These are phyloP conservation scores for Aspergillus bertholletiae DNA, from an alignment of 495 filamentous ascomycete genomes.

Conservation along the genomic window DNA sequence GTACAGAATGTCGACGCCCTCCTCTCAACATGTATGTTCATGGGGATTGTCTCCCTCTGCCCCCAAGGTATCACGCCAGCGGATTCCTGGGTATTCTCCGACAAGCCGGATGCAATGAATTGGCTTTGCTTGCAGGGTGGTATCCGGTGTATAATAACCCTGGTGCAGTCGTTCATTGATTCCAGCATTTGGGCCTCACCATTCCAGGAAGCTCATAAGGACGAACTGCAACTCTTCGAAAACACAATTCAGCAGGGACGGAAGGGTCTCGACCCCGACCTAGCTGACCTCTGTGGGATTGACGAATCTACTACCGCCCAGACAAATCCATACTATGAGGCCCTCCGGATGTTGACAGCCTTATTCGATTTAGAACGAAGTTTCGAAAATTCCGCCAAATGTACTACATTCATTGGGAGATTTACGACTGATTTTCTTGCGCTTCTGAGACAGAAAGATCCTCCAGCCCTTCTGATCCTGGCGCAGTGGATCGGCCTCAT, in stretches of 20 bases:
- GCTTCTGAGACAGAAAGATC: slow-evolving; percentile 28
- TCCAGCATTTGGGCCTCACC: slow-evolving; percentile 33
- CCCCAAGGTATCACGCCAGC: slow-evolving; percentile 29
- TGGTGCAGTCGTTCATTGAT: slow-evolving; percentile 25
- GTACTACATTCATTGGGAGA: slow-evolving; percentile 30
- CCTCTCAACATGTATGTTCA: slow-evolving; percentile 37
- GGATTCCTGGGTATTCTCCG: slow-evolving; percentile 42
- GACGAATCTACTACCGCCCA: slow-evolving; percentile 29
- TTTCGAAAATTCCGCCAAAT: slow-evolving; percentile 18
- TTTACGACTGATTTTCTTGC: slow-evolving; percentile 29
- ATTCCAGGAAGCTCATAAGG: slow-evolving; percentile 25
- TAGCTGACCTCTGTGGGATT: slow-evolving; percentile 37
- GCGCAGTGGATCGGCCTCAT: slow-evolving; percentile 40
- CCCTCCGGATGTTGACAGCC: slow-evolving; percentile 29
- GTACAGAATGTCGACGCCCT: slow-evolving; percentile 33
- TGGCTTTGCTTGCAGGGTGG: slow-evolving; percentile 43
- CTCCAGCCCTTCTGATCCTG: slow-evolving; percentile 34
- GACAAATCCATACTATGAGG: slow-evolving; percentile 36
- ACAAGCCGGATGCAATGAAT: slow-evolving; percentile 31
- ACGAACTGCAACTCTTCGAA: slow-evolving; percentile 19
- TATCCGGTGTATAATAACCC: slow-evolving; percentile 27
- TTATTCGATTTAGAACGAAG: slow-evolving; percentile 12
- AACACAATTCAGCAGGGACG: slow-evolving; percentile 25
- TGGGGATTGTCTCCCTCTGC: slow-evolving; percentile 35
- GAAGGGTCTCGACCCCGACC: slow-evolving; percentile 27